Evolutionary conservation across 768 basidiomycete genomes (phyloP).

Genomic region (Pisolithus tinctorius): DNA sequence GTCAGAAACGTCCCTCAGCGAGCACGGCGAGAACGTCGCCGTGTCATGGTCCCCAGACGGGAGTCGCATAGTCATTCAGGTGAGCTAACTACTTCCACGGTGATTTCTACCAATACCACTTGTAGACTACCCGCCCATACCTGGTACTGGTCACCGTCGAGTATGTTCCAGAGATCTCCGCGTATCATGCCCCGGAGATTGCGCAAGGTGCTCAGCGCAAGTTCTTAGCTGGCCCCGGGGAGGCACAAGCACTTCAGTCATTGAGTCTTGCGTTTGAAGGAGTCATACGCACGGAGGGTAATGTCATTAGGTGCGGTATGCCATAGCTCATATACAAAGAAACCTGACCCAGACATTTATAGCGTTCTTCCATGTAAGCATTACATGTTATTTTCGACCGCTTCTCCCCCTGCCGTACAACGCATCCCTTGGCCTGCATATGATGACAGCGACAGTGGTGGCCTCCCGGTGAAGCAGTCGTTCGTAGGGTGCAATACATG

Average conservation of each 20-base stretch:
- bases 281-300: slow-evolving; percentile 72
- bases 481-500: slow-evolving; percentile 60
- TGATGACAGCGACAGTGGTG: slow-evolving; percentile 33
- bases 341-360: slow-evolving; percentile 1
- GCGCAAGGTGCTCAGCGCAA: slow-evolving; percentile 48
- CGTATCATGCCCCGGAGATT: slow-evolving; percentile 48
- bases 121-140: slow-evolving; percentile 73
- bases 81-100: slow-evolving; percentile 26
- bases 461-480: slow-evolving; percentile 26
- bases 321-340: slow-evolving; percentile 1
- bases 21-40: slow-evolving; percentile 76
- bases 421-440: slow-evolving; percentile 77
- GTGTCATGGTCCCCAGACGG: slow-evolving; percentile 84
- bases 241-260: slow-evolving; percentile 63
- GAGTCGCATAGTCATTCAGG: slow-evolving; percentile 72
- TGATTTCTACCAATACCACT: slow-evolving; percentile 1
- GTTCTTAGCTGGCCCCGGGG: slow-evolving; percentile 77
- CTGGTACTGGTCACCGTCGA: slow-evolving; percentile 69
- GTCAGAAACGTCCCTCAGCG: slow-evolving; percentile 66
- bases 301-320: slow-evolving; percentile 52
- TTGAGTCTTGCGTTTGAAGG: slow-evolving; percentile 71
- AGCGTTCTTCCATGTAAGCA: slow-evolving; percentile 73
- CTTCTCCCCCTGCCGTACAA: slow-evolving; percentile 68
- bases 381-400: slow-evolving; percentile 68
- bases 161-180: slow-evolving; percentile 46